A percentile compares a stretch with the other conserved stretches of the same genome.
phyloP scores from a whole-genome alignment of 2,329 filamentous ascomycete species.

The Trichoderma afroharzianum region DNA sequence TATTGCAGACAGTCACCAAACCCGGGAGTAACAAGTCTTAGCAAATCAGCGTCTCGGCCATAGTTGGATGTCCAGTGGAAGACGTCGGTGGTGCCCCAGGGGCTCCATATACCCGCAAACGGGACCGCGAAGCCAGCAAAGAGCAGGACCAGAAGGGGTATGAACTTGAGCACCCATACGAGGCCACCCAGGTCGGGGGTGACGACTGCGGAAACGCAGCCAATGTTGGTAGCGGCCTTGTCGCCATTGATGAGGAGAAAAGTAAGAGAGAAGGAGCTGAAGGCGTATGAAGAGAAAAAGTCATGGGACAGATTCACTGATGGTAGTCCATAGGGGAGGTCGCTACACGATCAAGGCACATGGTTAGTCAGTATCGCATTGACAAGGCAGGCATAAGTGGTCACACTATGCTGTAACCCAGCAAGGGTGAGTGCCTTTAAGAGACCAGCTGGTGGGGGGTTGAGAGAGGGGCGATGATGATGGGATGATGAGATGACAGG shows the following conservation, averaged over 20 bases:
- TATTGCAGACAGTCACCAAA: constrained; percentile 97
- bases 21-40: constrained; percentile 89
- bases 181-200: constrained; percentile 78
- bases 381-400: neutral
- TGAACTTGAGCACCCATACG: constrained; percentile 65
- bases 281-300: constrained; percentile 79
- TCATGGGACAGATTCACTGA: constrained; percentile 71
- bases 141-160: constrained; percentile 75
- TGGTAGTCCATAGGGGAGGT: constrained; percentile 51
- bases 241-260: constrained; percentile 76
- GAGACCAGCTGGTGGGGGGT: neutral
- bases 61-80: constrained; percentile 99
- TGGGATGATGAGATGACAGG: neutral
- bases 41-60: constrained; percentile 84
- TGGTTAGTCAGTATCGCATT: neutral
- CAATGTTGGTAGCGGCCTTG: constrained; percentile 57
- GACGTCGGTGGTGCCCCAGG: constrained; percentile 86
- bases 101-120: constrained; percentile 81
- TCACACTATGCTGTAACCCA: neutral
- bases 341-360: constrained; percentile 24
- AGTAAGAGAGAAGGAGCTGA: constrained; percentile 74
- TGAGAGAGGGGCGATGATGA: neutral
- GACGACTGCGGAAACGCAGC: constrained; percentile 76
- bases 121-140: constrained; percentile 79
- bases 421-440: neutral